Conservation (phyloP, 2,329 filamentous ascomycete genomes). For the Monosporascus sp. region DNA sequence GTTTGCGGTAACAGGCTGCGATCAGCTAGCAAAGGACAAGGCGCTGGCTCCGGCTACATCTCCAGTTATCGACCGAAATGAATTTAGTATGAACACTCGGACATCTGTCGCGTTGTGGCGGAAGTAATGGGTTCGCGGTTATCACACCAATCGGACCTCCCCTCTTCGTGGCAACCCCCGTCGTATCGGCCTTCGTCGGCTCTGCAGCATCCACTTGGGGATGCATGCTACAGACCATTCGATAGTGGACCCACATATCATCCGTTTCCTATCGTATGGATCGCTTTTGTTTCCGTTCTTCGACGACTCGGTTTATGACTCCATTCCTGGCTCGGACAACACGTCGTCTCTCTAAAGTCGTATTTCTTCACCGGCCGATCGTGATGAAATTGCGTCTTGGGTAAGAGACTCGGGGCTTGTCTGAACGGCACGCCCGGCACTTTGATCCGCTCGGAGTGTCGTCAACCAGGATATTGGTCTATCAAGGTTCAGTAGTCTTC, state of each 20-base stretch:
- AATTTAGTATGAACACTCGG: constrained; percentile 23
- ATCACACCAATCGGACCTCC: constrained; percentile 16
- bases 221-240: constrained; percentile 16
- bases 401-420: constrained; percentile 15
- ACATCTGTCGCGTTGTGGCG: constrained; percentile 19
- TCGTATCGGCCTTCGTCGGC: constrained; percentile 15
- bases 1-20: constrained; percentile 82
- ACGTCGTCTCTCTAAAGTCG: constrained; percentile 13
- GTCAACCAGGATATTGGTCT: constrained; percentile 17
- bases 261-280: constrained; percentile 29
- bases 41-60: constrained; percentile 34
- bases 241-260: constrained; percentile 17
- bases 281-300: constrained; percentile 34
- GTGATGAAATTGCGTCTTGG: constrained; percentile 10
- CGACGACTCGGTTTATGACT: constrained; percentile 31
- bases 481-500: constrained; percentile 5
- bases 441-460: constrained; percentile 24
- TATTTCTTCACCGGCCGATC: constrained; percentile 12
- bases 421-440: constrained; percentile 37
- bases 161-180: constrained; percentile 18
- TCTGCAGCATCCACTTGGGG: constrained; percentile 13
- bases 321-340: constrained; percentile 30
- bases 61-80: constrained; percentile 40
- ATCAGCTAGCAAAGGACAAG: constrained; percentile 68
- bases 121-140: constrained; percentile 15